phyloP scores from a whole-genome alignment of 1,284 basidiomycete species.

The Anthracocystis walkeri region DNA sequence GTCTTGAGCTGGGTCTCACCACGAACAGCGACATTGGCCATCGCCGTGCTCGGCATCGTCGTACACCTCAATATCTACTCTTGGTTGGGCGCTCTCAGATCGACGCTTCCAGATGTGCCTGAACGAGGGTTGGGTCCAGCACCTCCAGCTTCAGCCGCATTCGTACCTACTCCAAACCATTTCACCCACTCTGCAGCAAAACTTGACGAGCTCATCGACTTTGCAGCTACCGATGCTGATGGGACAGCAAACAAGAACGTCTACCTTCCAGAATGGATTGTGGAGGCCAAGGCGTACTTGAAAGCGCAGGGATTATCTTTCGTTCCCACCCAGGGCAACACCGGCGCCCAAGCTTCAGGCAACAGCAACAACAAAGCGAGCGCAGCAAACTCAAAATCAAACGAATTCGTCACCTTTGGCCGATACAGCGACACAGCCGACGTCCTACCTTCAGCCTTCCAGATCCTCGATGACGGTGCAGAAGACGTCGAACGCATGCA shows the following conservation, averaged over 20 bases:
- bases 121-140: conserved; percentile 10
- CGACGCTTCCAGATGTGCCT: conserved; percentile 50
- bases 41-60: conserved; percentile 56
- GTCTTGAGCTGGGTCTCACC: conserved; percentile 42
- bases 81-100: conserved; percentile 40
- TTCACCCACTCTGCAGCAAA: conserved; percentile 34
- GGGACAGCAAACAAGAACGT: conserved; percentile 13
- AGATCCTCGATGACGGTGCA: conserved; percentile 33
- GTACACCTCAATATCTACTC: conserved; percentile 52
- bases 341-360: not conserved
- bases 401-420: not conserved
- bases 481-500: conserved; percentile 51
- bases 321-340: conserved; percentile 13
- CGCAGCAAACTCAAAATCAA: not conserved
- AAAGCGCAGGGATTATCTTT: conserved; percentile 39
- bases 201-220: conserved; percentile 17
- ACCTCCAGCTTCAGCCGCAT: conserved; percentile 16
- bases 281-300: conserved; percentile 48
- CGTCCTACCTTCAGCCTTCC: conserved; percentile 1
- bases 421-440: conserved; percentile 14
- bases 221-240: conserved; percentile 10
- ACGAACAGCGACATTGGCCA: conserved; percentile 48
- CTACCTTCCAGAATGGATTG: conserved; percentile 38
- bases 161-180: conserved; percentile 10
- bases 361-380: not conserved